Evolutionary conservation across 305 asterid genomes (phyloP).

Genomic region (Solanum hybrid): DNA sequence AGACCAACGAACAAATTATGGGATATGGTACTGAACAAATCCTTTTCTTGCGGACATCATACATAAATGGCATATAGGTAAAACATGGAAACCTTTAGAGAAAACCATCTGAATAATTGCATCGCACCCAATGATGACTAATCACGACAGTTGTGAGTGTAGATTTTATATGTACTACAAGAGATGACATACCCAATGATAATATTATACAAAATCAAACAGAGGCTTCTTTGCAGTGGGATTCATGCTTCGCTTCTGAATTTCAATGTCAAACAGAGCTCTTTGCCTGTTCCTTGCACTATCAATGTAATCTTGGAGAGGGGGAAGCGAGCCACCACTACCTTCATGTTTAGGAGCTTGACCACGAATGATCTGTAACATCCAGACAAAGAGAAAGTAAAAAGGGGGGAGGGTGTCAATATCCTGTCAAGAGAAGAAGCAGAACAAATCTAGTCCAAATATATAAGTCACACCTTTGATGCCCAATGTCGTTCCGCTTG

Average conservation of each 20-base stretch:
- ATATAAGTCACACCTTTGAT: conserved; percentile 57
- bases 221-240: conserved; percentile 49
- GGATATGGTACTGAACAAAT: conserved; percentile 1
- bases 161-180: not conserved
- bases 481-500: conserved; percentile 99
- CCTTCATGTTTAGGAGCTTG: conserved; percentile 38
- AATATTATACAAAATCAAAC: conserved; percentile 50
- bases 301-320: conserved; percentile 53
- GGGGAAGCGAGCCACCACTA: conserved; percentile 47
- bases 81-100: not conserved
- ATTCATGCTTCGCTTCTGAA: conserved; percentile 25
- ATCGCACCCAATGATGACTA: not conserved
- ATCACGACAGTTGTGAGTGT: not conserved
- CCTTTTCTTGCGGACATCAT: not conserved
- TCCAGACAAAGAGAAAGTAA: conserved; percentile 5
- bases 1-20: not conserved
- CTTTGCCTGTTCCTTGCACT: conserved; percentile 45
- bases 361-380: conserved; percentile 60
- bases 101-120: not conserved
- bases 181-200: not conserved
- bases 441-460: not conserved
- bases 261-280: conserved; percentile 32
- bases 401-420: not conserved
- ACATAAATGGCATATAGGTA: not conserved
- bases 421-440: not conserved